These are phyloP conservation scores for Cucumis cinereus DNA, from an alignment of 306 rosid species.

Conservation along the genomic window DNA sequence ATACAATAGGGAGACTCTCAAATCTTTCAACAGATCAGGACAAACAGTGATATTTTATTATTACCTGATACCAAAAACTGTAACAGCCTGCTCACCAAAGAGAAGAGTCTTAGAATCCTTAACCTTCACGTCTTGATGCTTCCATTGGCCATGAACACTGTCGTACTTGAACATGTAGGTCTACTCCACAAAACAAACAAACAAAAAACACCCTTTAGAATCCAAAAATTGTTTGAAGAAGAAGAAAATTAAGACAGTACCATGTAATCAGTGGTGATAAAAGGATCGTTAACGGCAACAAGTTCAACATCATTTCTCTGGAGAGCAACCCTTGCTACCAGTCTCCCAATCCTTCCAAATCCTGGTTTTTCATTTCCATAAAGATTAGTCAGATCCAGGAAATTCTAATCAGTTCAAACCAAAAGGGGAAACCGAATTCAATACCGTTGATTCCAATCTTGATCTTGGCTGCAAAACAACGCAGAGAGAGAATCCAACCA, in stretches of 20 bases:
- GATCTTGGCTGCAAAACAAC: constrained; percentile 40
- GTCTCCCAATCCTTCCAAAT: constrained; percentile 72
- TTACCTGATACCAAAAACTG: constrained; percentile 50
- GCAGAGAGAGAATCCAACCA: background rate
- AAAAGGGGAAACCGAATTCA: background rate
- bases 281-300: constrained; percentile 59
- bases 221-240: background rate
- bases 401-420: background rate
- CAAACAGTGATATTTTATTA: background rate
- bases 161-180: constrained; percentile 75
- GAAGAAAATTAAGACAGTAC: background rate
- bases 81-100: constrained; percentile 41
- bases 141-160: constrained; percentile 70
- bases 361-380: constrained; percentile 17
- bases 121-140: constrained; percentile 38
- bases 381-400: background rate
- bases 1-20: background rate
- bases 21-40: background rate
- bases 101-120: constrained; percentile 52
- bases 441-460: constrained; percentile 79
- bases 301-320: constrained; percentile 68
- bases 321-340: constrained; percentile 62
- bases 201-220: background rate
- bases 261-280: constrained; percentile 57
- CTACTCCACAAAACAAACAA: constrained; percentile 11